Evolutionary conservation across 148 eudicot species (phyloP), one percentile per base, ranked within the genome.

Genomic region (Rhododendron ferrugineum): DNA sequence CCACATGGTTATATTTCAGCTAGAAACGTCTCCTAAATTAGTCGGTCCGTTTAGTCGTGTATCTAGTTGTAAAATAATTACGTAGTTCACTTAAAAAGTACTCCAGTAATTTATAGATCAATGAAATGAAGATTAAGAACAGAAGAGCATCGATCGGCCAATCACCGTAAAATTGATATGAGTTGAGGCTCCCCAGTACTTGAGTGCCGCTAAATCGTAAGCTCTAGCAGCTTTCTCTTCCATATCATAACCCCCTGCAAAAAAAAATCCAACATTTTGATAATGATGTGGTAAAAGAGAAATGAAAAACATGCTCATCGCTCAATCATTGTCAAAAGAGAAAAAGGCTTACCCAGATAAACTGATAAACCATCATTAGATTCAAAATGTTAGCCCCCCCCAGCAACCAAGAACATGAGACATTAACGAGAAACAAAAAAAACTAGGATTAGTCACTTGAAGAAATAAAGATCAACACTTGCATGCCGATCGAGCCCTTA

Each of bases 181-280:
- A 37, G 95, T 94, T 3, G 98, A 91, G 88, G 95, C 91, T 87
- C 98, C 98, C 98, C 98, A 95, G 54, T 95, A 95, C 89, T 95
- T 95, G 58, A 95, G 95, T 86, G 98, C 98, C 46, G 98, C 98
- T 84, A 91, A 85, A 92, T 95, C 98, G 85, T 95, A 95, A 81
- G 96, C 92, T 83, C 98, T 93, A 82, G 98, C 98, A 86, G 98
- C 98, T 86, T 96, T 96, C 68, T 93, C 98, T 88, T 94, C 98
- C 90, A 93, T 91, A 87, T 94, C 98, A 94, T 96, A 96, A 46
- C 98, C 98, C 36, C 98, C 98, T 96, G 85, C 42, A 83, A 32
- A 66, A 36, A 36, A 66, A 80, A 14, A 66, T 46, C 70, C 54
- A 58, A 30, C 4, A 58, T 18, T 30, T 66, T 52, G 62, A 16